Conservation (phyloP, 225 moss, liverwort and hornwort species). For the Neckera pumila region DNA sequence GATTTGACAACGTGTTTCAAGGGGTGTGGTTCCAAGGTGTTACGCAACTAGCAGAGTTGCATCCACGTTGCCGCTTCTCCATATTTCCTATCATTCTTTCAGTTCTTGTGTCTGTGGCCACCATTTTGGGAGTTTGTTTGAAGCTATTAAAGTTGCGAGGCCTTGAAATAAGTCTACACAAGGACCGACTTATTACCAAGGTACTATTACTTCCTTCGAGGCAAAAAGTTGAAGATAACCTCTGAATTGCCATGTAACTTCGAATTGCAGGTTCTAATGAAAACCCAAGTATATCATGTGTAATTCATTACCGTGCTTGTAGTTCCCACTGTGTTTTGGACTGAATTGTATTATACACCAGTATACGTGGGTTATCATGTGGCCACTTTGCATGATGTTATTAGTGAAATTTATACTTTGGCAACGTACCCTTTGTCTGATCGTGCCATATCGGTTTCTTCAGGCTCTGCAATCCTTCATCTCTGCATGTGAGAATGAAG, state of each 20-base stretch:
- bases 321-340: neutral
- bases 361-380: neutral
- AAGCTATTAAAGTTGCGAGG: neutral
- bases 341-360: neutral
- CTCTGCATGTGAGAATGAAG: neutral
- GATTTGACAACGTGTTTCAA: neutral
- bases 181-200: accelerated
- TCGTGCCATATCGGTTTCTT: neutral
- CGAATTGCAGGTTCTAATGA: neutral
- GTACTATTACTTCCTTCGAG: neutral
- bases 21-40: neutral
- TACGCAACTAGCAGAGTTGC: neutral
- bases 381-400: neutral
- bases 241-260: neutral
- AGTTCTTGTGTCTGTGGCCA: neutral
- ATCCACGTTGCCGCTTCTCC: neutral
- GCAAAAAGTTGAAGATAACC: neutral
- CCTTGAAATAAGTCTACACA: accelerated
- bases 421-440: neutral
- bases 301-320: too few relatives aligned
- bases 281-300: too few relatives aligned
- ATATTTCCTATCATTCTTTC: neutral
- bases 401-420: neutral
- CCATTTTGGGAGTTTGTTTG: neutral
- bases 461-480: neutral